Conservation (phyloP, 139 green algal genomes). For the Haematococcus lacustris region DNA sequence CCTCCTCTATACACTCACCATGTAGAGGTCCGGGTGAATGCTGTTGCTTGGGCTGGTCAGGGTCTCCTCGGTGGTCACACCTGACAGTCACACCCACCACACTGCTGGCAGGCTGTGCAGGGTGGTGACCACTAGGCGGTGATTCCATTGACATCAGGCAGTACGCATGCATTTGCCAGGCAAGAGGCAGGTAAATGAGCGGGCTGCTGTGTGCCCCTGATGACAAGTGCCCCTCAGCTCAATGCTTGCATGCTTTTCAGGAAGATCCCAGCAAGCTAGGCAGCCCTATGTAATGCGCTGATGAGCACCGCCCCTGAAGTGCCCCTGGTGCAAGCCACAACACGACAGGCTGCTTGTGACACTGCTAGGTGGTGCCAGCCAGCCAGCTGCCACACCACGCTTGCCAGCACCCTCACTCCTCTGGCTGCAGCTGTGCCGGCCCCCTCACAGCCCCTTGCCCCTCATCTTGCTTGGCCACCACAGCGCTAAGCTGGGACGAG, state of each 20-base stretch:
- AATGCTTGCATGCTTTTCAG: not conserved
- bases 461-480: not conserved
- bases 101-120: not conserved
- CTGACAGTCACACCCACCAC: constrained; percentile 20
- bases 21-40: constrained; percentile 85
- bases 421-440: not conserved
- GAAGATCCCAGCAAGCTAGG: not conserved
- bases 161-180: not conserved
- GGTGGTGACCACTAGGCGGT: not conserved
- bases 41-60: constrained; percentile 79
- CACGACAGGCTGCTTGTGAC: too few species aligned
- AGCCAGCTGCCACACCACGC: too few species aligned
- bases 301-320: not conserved
- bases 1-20: constrained; percentile 8
- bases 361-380: too few species aligned
- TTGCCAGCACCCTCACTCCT: too few species aligned
- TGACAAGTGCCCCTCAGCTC: not conserved
- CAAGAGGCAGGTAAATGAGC: not conserved
- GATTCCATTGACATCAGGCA: not conserved
- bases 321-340: not conserved
- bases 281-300: not conserved
- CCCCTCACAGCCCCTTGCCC: not conserved
- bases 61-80: constrained; percentile 83
- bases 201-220: not conserved
- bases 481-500: not conserved